A percentile compares a stretch with the other conserved stretches of the same genome.
Evolutionary conservation across 768 basidiomycete genomes (phyloP).

Genomic region (Xerocomus brunneocitrinus): DNA sequence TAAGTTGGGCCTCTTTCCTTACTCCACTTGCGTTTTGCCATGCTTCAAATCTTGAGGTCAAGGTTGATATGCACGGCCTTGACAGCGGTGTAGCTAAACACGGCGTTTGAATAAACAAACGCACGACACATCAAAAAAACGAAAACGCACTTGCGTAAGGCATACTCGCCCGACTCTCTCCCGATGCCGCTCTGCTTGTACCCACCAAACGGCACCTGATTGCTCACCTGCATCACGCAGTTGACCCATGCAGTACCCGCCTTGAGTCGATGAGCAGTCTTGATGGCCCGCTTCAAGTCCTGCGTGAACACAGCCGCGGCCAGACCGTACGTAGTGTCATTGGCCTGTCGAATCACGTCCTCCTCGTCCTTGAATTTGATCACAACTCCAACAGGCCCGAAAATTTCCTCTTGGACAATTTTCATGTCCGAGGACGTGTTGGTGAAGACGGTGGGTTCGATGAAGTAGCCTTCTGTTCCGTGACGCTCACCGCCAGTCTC

Average conservation of each 20-base stretch:
- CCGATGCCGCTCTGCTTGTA: constrained; percentile 84
- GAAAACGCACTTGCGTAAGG: constrained; percentile 45
- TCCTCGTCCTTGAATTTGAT: constrained; percentile 70
- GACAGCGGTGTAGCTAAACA: constrained; percentile 19
- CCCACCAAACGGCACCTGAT: constrained; percentile 73
- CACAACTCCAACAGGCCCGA: constrained; percentile 74
- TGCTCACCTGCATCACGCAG: constrained; percentile 26
- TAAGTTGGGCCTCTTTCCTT: neutral
- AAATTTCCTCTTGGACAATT: constrained; percentile 74
- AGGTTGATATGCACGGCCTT: constrained; percentile 47
- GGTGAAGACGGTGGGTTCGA: constrained; percentile 73
- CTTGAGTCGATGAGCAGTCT: constrained; percentile 67
- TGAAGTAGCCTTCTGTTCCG: constrained; percentile 63
- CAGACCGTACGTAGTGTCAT: constrained; percentile 84
- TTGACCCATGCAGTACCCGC: constrained; percentile 78
- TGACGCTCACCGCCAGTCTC: constrained; percentile 57
- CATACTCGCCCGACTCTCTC: constrained; percentile 77
- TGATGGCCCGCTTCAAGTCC: constrained; percentile 70
- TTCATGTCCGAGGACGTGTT: constrained; percentile 64
- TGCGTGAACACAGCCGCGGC: constrained; percentile 84
- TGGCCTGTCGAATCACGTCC: constrained; percentile 69
- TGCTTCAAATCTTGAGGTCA: constrained; percentile 13
- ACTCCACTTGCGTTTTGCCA: neutral
- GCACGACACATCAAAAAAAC: neutral
- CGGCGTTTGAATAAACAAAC: neutral